Conservation (phyloP, 139 green algal genomes). For the Mychonastes homosphaera region DNA sequence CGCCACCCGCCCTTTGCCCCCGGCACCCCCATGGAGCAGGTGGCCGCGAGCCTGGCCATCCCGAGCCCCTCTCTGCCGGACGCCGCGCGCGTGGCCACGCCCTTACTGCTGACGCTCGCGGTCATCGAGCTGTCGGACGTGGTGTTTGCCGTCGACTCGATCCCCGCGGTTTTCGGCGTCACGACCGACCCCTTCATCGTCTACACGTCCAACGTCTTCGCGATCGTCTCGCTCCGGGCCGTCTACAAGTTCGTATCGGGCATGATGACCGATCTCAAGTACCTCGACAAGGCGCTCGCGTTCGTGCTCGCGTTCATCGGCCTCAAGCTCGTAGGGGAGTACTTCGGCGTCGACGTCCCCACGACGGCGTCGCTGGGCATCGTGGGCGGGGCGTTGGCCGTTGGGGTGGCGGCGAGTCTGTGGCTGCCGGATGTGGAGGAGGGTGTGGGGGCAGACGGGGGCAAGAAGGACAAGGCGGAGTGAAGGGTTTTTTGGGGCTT, state of each 20-base stretch:
- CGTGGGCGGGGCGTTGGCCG: slow-evolving; percentile 52
- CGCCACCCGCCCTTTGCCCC: no score
- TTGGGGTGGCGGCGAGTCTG: slow-evolving; percentile 63
- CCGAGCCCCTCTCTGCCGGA: no score
- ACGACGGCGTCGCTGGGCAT: slow-evolving; percentile 63
- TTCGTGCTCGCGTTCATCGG: slow-evolving; percentile 80
- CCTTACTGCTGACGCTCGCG: slow-evolving; percentile 85
- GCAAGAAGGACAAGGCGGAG: no score
- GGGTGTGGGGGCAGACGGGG: no score
- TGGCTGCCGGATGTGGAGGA: slow-evolving; percentile 23
- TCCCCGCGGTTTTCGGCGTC: slow-evolving; percentile 78
- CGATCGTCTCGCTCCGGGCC: slow-evolving; percentile 67
- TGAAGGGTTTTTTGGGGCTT: no score
- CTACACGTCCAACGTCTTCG: slow-evolving; percentile 92
- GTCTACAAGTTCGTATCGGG: slow-evolving; percentile 59
- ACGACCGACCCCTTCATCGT: slow-evolving; percentile 96
- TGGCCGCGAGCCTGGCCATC: no score
- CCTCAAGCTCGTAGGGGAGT: slow-evolving; percentile 69
- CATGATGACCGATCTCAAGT: slow-evolving; percentile 43
- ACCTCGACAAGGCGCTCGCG: slow-evolving; percentile 76
- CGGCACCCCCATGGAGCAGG: no score
- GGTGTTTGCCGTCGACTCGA: slow-evolving; percentile 88
- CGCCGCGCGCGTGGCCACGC: slow-evolving; percentile 64
- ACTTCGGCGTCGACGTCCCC: slow-evolving; percentile 53
- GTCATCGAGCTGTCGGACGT: slow-evolving; percentile 89